Evolutionary conservation across 805 yeast species (phyloP).

Genomic region (Lipomyces sp.): DNA sequence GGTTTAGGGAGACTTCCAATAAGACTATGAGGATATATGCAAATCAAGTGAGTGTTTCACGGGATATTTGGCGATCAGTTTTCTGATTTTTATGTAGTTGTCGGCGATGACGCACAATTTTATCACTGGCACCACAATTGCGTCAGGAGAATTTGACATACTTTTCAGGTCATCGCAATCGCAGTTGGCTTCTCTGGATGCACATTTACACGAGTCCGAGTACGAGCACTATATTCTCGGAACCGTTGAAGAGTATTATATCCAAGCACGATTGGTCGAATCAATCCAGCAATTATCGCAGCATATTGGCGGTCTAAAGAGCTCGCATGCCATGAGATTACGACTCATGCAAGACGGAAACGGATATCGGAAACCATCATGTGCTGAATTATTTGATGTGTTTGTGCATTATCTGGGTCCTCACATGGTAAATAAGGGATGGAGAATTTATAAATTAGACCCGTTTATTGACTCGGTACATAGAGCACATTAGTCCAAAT

Average conservation of each 20-base stretch:
- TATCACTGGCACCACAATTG: constrained; percentile 25
- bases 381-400: constrained; percentile 61
- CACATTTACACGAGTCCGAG: constrained; percentile 59
- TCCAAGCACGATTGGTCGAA: constrained; percentile 53
- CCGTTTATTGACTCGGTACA: background rate
- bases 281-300: constrained; percentile 58
- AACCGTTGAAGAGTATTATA: constrained; percentile 56
- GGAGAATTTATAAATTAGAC: background rate
- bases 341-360: constrained; percentile 15
- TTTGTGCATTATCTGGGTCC: constrained; percentile 74
- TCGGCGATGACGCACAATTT: constrained; percentile 27
- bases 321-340: constrained; percentile 61
- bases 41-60: constrained; percentile 40
- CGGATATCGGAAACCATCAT: constrained; percentile 19
- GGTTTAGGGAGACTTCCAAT: constrained; percentile 7
- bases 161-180: constrained; percentile 22
- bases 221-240: constrained; percentile 65
- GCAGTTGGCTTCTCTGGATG: constrained; percentile 43
- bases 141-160: constrained; percentile 30
- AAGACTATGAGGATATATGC: constrained; percentile 60
- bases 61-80: constrained; percentile 27
- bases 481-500: no score
- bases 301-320: constrained; percentile 67
- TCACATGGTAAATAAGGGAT: constrained; percentile 44
- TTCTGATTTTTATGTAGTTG: constrained; percentile 1